Evolutionary conservation across 1,284 basidiomycete species (phyloP), one percentile per base, ranked within the genome.

Genomic region (Cyathus pygmaeus): DNA sequence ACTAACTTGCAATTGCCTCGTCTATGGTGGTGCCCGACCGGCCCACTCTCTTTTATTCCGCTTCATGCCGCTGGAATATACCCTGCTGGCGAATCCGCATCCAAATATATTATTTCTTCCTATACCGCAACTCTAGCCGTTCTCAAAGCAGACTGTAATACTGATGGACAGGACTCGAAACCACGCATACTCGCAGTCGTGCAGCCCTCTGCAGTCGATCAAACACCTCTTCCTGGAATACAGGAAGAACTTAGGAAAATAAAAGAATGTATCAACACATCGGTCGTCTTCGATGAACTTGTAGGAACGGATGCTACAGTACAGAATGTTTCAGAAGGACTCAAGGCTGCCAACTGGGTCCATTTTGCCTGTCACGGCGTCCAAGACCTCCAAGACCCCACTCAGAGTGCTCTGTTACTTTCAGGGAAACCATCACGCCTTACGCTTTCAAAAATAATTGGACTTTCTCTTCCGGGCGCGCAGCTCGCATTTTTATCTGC

Each of bases 401-500:
- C 56, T 21, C 36, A 68, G 21, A 71, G 67, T 49, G 66, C 65
- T 2, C 59, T 74, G 15, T 46, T 63, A 24, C 69, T 73, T 26
- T 46, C 67, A 9, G 65, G 66, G 13, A 53, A 52, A 5, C 33
- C 33, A 7, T 36, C 33, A 36, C 52, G 53, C 4, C 56, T 77
- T 9, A 67, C 58, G 6, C 58, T 76, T 2, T 65, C 62, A 13
- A 59, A 67, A 3, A 65, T 78, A 9, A 66, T 73, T 24, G 58
- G 65, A 52, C 57, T 63, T 10, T 29, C 57, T 17, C 58, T 73
- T 11, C 59, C 64, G 1, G 50, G 68, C 21, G 71, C 70, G 15
- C 61, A 71, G 15, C 59, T 80, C 23, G 78, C 75, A 2, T 79
- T 77, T 57, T 71, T 79, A 11, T 74, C 75, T 19, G 78, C 77